Conservation (phyloP, 75 land plant species). For the Picea sitchensis region DNA sequence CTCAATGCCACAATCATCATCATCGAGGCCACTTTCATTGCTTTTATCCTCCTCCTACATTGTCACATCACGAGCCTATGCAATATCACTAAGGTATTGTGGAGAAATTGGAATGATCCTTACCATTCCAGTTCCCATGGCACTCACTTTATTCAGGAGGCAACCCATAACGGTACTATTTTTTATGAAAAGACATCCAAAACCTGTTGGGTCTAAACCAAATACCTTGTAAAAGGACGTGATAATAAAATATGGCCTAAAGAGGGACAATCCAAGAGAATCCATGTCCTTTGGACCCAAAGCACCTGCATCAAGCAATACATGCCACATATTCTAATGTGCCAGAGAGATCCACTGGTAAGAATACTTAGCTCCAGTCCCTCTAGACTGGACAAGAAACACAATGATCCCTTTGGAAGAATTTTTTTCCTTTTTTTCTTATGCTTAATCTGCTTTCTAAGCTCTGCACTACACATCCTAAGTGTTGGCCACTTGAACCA, state of each 20-base stretch:
- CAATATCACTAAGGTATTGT: constrained; percentile 12
- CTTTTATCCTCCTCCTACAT: not conserved
- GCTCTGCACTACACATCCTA: constrained; percentile 46
- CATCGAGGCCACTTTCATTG: not conserved
- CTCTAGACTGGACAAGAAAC: constrained; percentile 78
- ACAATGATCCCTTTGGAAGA: constrained; percentile 65
- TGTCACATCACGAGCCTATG: not conserved
- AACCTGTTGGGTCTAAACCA: constrained; percentile 87
- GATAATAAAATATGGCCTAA: constrained; percentile 85
- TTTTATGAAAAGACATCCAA: constrained; percentile 85
- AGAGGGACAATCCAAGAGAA: constrained; percentile 77
- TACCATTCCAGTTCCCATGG: constrained; percentile 61
- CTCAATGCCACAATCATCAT: not conserved
- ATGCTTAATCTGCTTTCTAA: constrained; percentile 51
- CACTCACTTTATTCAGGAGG: constrained; percentile 38
- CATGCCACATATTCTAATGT: constrained; percentile 89
- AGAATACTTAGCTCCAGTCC: constrained; percentile 80
- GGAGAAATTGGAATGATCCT: constrained; percentile 41
- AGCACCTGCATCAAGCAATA: constrained; percentile 84
- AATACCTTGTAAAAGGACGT: constrained; percentile 90
- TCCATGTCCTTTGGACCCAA: constrained; percentile 91
- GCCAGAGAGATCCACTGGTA: constrained; percentile 90
- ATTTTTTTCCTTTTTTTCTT: constrained; percentile 46
- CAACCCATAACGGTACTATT: constrained; percentile 38
- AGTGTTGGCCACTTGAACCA: constrained; percentile 80